Evolutionary conservation across 2,329 filamentous ascomycete genomes (phyloP), one percentile per base, ranked within the genome.

Genomic region (Biscogniauxia sp.): DNA sequence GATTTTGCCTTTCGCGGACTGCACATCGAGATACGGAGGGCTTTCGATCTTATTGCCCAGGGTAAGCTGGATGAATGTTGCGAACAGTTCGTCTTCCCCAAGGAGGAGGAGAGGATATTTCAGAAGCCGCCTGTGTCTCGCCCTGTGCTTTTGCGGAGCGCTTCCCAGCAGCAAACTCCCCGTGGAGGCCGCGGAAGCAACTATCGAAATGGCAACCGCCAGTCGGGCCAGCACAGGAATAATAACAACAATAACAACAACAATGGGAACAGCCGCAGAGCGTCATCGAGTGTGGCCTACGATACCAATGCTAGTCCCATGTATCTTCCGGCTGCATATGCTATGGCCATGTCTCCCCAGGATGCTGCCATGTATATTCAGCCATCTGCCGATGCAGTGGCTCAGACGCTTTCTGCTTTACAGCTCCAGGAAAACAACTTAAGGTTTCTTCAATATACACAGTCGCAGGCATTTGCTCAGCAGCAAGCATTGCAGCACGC

Each of bases 1-100:
- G 93, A 97, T 73, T 96, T 91, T 51, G 94, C 95, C 0, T 97
- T 97, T 77, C 87, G 90, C 55, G 95, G 95, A 1, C 84, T 99
- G 28, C 95, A 99, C 73, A 76, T 92, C 66, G 95, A 99, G 76
- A 80, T 99, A 55, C 87, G 95, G 63, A 85, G 93, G 66, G 95
- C 95, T 0, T 98, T 97, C 73, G 90, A 93, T 60, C 77, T 92
- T 58, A 85, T 97, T 19, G 87, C 90, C 1, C 84, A 90, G 56
- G 91, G 87, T 20, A 92, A 95, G 68, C 81, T 99, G 52, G 85
- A 88, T 4, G 88, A 92, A 69, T 93, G 90, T 73, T 97, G 93
- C 75, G 91, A 96, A 73, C 86, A 94, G 73, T 99, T 89, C 70
- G 87, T 91, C 60, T 97, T 90, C 69, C 95, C 95, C 3, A 90